These are phyloP conservation scores for Sporothrix curviconia DNA, from an alignment of 2,329 filamentous ascomycete genomes.

Conservation along the genomic window DNA sequence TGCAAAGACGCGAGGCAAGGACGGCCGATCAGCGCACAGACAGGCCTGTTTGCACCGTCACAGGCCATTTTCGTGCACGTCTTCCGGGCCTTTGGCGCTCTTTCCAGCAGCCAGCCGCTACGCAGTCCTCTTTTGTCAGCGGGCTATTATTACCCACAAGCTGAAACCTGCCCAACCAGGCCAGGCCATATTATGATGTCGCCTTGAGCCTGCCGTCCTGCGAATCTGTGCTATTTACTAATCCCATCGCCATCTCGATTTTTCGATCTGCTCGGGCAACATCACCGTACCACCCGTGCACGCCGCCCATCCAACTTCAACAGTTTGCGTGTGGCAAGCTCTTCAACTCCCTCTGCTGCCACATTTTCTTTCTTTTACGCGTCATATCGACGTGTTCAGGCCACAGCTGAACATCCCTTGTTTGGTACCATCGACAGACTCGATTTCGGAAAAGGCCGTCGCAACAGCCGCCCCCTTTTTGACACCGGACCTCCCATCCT, in stretches of 20 bases:
- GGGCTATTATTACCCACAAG: neutral
- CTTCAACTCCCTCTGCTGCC: neutral
- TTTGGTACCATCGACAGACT: neutral
- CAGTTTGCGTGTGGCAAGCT: neutral
- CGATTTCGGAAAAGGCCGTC: neutral
- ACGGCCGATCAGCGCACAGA: neutral
- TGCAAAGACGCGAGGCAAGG: neutral
- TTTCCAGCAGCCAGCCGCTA: neutral
- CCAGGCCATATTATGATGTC: conserved; percentile 14
- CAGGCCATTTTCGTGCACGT: neutral
- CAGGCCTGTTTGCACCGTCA: neutral
- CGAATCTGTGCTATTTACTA: conserved; percentile 12
- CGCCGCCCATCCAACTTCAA: neutral
- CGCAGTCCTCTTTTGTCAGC: conserved; percentile 3
- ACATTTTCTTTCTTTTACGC: neutral
- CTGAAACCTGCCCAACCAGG: conserved; percentile 16
- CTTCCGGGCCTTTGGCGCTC: neutral
- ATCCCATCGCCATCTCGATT: conserved; percentile 8
- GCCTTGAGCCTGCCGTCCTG: neutral
- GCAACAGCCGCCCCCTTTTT: neutral
- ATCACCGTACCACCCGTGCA: neutral
- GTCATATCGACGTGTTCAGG: neutral
- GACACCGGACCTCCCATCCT: neutral
- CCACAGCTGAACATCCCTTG: neutral
- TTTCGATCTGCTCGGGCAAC: conserved; percentile 3